Percentiles rank a stretch among this genome's conserved stretches.
Conservation (phyloP, 495 filamentous ascomycete species). For the Penicillium pancosmium region DNA sequence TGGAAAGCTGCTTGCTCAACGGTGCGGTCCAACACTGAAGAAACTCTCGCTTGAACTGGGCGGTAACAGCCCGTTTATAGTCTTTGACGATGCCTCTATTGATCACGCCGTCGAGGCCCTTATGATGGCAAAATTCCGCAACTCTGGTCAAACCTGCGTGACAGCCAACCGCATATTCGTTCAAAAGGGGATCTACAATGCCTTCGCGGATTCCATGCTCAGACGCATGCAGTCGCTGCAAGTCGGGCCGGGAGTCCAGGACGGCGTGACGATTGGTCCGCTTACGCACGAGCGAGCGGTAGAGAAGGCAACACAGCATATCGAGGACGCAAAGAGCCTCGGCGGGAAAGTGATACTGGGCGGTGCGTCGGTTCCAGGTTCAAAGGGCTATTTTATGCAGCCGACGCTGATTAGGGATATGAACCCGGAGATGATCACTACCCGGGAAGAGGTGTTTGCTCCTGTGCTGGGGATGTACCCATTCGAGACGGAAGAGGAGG, state of each 20-base stretch:
- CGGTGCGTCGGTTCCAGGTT: slow-evolving; percentile 9
- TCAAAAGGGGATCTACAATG: slow-evolving; percentile 30
- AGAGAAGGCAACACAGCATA: slow-evolving; percentile 68
- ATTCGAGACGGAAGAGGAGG: slow-evolving; percentile 35
- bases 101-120: slow-evolving; percentile 75
- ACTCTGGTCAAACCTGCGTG: slow-evolving; percentile 56
- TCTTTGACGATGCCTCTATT: slow-evolving; percentile 83
- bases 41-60: slow-evolving; percentile 39
- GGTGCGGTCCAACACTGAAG: neutral
- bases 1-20: neutral
- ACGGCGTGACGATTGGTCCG: slow-evolving; percentile 69
- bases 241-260: slow-evolving; percentile 68
- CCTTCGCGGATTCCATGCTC: slow-evolving; percentile 51
- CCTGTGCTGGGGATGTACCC: slow-evolving; percentile 28
- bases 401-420: slow-evolving; percentile 70
- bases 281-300: slow-evolving; percentile 72
- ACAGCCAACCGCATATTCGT: slow-evolving; percentile 71
- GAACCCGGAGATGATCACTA: slow-evolving; percentile 46
- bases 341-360: slow-evolving; percentile 28
- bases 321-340: slow-evolving; percentile 66
- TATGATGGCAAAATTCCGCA: slow-evolving; percentile 60
- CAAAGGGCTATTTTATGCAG: slow-evolving; percentile 62
- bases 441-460: slow-evolving; percentile 35
- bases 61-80: slow-evolving; percentile 93
- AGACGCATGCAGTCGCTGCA: slow-evolving; percentile 67